phyloP scores from a whole-genome alignment of 495 filamentous ascomycete species.

The Neurospora sp. region DNA sequence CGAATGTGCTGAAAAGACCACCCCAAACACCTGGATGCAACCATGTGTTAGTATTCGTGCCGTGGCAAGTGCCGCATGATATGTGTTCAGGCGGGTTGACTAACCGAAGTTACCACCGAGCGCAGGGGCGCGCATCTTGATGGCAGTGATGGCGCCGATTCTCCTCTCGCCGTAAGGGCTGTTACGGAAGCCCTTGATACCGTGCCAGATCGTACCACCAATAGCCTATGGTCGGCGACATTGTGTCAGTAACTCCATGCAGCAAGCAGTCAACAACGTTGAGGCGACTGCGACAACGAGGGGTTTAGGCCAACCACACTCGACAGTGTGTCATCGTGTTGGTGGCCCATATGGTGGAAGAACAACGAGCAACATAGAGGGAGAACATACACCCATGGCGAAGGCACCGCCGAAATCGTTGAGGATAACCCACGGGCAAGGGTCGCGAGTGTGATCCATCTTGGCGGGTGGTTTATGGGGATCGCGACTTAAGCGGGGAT shows the following conservation, averaged over 20 bases:
- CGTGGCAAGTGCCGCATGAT: neutral
- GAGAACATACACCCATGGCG: conserved; percentile 76
- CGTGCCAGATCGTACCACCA: conserved; percentile 94
- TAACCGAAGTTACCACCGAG: conserved; percentile 90
- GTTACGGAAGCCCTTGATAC: conserved; percentile 92
- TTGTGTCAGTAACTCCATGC: neutral
- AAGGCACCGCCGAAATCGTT: conserved; percentile 98
- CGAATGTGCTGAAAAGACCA: conserved; percentile 85
- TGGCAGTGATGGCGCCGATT: conserved; percentile 91
- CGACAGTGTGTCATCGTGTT: neutral
- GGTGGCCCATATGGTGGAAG: conserved; percentile 2
- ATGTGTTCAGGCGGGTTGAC: conserved; percentile 6
- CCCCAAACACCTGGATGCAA: conserved; percentile 57
- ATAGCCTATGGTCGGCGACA: conserved; percentile 47
- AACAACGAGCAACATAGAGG: neutral
- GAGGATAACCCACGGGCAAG: conserved; percentile 91
- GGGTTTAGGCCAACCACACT: neutral
- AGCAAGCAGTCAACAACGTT: neutral
- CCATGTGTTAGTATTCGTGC: neutral
- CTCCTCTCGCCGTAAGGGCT: conserved; percentile 82
- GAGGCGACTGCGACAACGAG: neutral
- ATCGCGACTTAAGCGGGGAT: neutral
- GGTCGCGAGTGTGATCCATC: conserved; percentile 80
- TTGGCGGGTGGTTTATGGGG: conserved; percentile 15
- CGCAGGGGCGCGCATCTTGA: conserved; percentile 93